These are phyloP conservation scores for Glycine latifolia DNA, from an alignment of 306 rosid species.

Conservation along the genomic window DNA sequence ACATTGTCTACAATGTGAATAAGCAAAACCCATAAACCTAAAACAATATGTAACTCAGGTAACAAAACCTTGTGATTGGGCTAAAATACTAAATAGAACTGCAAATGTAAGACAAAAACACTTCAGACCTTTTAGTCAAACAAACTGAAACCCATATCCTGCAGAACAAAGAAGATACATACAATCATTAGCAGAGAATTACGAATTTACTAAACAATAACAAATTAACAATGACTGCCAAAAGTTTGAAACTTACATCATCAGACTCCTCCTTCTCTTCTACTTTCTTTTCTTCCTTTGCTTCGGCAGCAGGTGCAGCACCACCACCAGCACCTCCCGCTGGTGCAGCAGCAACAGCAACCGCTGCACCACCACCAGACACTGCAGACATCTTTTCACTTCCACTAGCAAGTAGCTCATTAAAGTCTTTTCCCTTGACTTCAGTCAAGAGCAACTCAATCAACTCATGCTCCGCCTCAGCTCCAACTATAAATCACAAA, in stretches of 20 bases:
- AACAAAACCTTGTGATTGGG: conserved; percentile 45
- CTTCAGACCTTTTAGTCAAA: conserved; percentile 56
- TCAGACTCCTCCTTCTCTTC: conserved; percentile 85
- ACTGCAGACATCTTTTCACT: conserved; percentile 74
- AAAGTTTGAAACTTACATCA: conserved; percentile 59
- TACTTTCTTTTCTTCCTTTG: conserved; percentile 78
- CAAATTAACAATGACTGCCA: not conserved
- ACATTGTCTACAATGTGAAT: conserved; percentile 45
- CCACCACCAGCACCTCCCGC: conserved; percentile 53
- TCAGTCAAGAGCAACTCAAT: conserved; percentile 63
- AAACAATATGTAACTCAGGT: conserved; percentile 45
- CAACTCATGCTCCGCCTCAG: conserved; percentile 59
- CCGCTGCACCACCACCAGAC: conserved; percentile 67
- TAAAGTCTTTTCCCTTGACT: conserved; percentile 67
- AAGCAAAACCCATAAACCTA: conserved; percentile 47
- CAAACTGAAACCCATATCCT: conserved; percentile 85
- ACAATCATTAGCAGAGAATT: not conserved
- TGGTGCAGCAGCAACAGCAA: conserved; percentile 54
- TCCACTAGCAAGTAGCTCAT: conserved; percentile 74
- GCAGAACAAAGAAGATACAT: conserved; percentile 35
- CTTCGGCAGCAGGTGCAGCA: conserved; percentile 66
- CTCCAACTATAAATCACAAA: conserved; percentile 62
- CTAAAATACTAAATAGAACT: conserved; percentile 42
- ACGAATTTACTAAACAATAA: not conserved
- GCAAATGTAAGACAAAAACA: conserved; percentile 37